Evolutionary conservation across 371 early-diverging fungal species (phyloP).

Genomic region (Choanephora cucurbitarum): DNA sequence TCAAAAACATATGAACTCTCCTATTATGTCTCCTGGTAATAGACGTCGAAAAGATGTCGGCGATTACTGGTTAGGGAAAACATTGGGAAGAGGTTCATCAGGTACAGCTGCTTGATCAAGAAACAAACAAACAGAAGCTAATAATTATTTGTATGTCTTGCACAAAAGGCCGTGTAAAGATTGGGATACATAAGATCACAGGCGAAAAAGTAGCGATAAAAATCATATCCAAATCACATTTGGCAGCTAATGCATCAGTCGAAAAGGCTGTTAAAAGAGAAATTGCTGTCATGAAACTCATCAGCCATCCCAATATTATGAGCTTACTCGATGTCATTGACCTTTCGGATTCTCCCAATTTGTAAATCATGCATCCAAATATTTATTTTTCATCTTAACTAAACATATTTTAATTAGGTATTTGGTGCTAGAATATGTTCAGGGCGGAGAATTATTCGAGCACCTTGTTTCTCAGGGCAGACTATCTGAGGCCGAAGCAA

Average conservation of each 20-base stretch:
- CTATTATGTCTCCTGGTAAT: conserved; percentile 43
- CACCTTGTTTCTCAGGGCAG: conserved; percentile 87
- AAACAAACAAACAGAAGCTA: background rate
- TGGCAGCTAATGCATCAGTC: conserved; percentile 60
- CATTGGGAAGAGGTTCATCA: conserved; percentile 82
- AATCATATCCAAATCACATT: conserved; percentile 77
- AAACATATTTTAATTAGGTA: conserved; percentile 56
- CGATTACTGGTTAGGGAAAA: conserved; percentile 77
- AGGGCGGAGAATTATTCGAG: conserved; percentile 97
- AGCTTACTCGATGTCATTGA: conserved; percentile 91
- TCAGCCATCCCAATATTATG: conserved; percentile 90
- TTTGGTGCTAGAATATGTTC: conserved; percentile 95
- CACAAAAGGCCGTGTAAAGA: conserved; percentile 71
- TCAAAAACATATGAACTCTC: conserved; percentile 20
- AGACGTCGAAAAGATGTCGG: conserved; percentile 65
- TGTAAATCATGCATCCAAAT: conserved; percentile 60
- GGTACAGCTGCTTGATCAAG: conserved; percentile 45
- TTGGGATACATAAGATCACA: conserved; percentile 75
- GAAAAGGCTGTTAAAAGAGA: conserved; percentile 90
- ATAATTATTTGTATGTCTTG: background rate
- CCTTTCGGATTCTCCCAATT: conserved; percentile 56
- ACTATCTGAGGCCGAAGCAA: conserved; percentile 86
- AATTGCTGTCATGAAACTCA: conserved; percentile 91
- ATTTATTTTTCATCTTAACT: background rate
- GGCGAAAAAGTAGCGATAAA: conserved; percentile 86